These are phyloP conservation scores for Brassica juncea DNA, from an alignment of 345 rosid genomes.

Conservation along the genomic window DNA sequence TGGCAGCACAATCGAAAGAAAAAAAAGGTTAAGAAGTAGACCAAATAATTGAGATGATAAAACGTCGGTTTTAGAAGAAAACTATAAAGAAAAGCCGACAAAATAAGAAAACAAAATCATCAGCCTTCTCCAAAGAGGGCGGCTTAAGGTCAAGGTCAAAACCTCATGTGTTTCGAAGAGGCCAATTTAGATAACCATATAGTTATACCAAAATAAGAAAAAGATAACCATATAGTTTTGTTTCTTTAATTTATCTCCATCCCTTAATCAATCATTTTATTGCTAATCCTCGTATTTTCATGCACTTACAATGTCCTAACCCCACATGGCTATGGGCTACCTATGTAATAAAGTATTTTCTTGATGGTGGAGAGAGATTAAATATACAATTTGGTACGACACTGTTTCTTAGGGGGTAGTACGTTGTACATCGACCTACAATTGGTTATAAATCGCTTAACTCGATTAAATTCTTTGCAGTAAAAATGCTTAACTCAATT, in stretches of 20 bases:
- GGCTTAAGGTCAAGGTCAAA: conserved; percentile 38
- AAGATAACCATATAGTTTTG: background rate
- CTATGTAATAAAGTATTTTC: conserved; percentile 22
- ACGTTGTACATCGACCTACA: conserved; percentile 8
- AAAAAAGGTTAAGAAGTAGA: conserved; percentile 10
- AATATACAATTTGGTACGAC: conserved; percentile 28
- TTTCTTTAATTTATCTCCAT: conserved; percentile 27
- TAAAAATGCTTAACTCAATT: background rate
- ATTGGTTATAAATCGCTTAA: background rate
- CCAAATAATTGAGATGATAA: conserved; percentile 37
- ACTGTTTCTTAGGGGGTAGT: conserved; percentile 12
- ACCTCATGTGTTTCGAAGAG: conserved; percentile 30
- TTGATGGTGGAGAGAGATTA: conserved; percentile 14
- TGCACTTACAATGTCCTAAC: conserved; percentile 25
- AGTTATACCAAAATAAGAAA: background rate
- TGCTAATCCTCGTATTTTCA: conserved; percentile 37
- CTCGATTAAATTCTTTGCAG: background rate
- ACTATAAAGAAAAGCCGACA: background rate
- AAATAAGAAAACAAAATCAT: background rate
- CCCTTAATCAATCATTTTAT: conserved; percentile 38
- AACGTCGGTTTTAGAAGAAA: conserved; percentile 21
- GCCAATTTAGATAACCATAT: conserved; percentile 10
- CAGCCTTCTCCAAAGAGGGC: conserved; percentile 23
- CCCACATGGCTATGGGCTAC: conserved; percentile 42
- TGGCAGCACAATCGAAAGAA: conserved; percentile 18